Evolutionary conservation across 1,139 yeast species (phyloP), one percentile per base, ranked within the genome.

Genomic region (Diutina rugosa): DNA sequence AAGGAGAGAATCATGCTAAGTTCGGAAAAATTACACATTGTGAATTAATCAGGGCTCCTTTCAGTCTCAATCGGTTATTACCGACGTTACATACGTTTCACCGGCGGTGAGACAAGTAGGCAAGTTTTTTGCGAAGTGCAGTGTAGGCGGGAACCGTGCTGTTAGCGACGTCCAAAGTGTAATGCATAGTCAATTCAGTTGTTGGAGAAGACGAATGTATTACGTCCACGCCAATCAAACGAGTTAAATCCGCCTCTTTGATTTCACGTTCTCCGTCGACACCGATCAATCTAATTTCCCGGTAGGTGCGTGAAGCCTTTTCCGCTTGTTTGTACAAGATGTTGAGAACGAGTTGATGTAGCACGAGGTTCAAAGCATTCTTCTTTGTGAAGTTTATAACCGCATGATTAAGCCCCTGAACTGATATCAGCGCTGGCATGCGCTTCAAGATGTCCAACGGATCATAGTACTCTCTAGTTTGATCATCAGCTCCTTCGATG

Each of bases 401-500:
- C 0, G 89, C 81, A 3, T 72, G 71, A 60, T 81, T 81, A 56
- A 93, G 72, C 0, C 88, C 93, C 4, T 79, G 82, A 55, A 91
- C 83, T 56, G 78, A 77, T 61, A 86, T 76, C 16, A 80, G 73
- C 4, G 72, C 70, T 0, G 95, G 89, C 61, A 91, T 84, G 47
- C 82, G 73, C 58, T 79, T 74, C 48, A 91, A 72, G 14, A 91
- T 84, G 1, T 80, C 78, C 10, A 85, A 76, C 0, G 95, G 90
- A 62, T 87, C 87, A 58, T 90, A 84, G 57, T 65, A 76, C 35
- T 70, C 67, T 58, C 67, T 69, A 4, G 76, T 69, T 54, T 72
- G 74, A 51, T 82, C 85, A 60, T 87, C 87, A 1, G 88, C 83
- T 57, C 82, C 76, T 60, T 87, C 85, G 57, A 93, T 77, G 56